Evolutionary conservation across 257 asterid genomes (phyloP).

Genomic region (Solanum neorickii): DNA sequence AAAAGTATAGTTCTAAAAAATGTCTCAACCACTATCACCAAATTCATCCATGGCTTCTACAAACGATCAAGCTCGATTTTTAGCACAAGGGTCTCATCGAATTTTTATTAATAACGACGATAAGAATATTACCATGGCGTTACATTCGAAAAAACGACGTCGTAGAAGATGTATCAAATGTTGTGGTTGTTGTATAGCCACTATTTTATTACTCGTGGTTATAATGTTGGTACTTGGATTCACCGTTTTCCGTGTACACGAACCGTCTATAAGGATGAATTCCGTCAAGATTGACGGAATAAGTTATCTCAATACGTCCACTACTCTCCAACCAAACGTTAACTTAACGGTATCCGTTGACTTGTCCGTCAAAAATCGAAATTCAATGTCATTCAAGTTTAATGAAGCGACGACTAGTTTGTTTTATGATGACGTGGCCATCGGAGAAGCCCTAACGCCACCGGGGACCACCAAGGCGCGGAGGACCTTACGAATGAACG

Average conservation of each 20-base stretch:
- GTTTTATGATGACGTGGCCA: slow-evolving; percentile 8
- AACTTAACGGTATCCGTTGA: slow-evolving; percentile 23
- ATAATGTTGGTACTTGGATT: slow-evolving; percentile 16
- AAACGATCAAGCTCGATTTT: slow-evolving; percentile 23
- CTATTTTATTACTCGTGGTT: slow-evolving; percentile 6
- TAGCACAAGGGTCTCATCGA: slow-evolving; percentile 14
- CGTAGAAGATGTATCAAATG: slow-evolving; percentile 18
- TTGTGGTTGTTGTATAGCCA: slow-evolving; percentile 37
- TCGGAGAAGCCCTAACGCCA: slow-evolving; percentile 23
- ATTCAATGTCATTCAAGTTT: slow-evolving; percentile 32
- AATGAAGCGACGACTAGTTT: slow-evolving; percentile 10
- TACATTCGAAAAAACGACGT: slow-evolving; percentile 2
- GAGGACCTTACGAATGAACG: slow-evolving; percentile 9
- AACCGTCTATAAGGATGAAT: slow-evolving; percentile 21
- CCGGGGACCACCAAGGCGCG: slow-evolving; percentile 21
- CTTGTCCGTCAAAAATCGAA: slow-evolving; percentile 26
- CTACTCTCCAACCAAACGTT: background rate
- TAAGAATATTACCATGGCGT: background rate
- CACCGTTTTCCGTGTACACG: slow-evolving; percentile 30
- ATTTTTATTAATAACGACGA: slow-evolving; percentile 2
- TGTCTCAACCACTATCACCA: background rate
- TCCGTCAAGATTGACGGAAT: slow-evolving; percentile 19
- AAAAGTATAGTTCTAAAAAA: background rate
- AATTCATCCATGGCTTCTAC: background rate
- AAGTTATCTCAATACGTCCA: slow-evolving; percentile 1